A percentile compares a stretch with the other conserved stretches of the same genome.
phyloP scores from a whole-genome alignment of 1,284 basidiomycete species.

The Rugiboletus extremiorientalis region DNA sequence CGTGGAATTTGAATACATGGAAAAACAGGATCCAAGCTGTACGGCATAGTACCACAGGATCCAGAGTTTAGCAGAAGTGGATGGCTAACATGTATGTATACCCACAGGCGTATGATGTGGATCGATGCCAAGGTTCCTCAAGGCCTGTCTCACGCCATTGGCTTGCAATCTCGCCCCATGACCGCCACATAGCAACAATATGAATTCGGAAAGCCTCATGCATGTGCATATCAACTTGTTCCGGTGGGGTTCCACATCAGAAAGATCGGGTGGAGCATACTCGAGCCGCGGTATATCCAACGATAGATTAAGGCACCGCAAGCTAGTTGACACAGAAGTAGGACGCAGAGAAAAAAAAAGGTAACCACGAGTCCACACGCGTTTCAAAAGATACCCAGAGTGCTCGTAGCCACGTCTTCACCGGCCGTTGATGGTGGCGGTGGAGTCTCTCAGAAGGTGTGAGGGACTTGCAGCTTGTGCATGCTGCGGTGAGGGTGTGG shows the following conservation, averaged over 20 bases:
- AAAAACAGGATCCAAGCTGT: not conserved
- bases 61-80: constrained; percentile 6
- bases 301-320: constrained; percentile 26
- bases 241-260: constrained; percentile 4
- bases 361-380: constrained; percentile 14
- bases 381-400: constrained; percentile 8
- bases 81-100: not conserved
- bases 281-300: constrained; percentile 23
- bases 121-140: not conserved
- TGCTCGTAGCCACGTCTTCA: constrained; percentile 28
- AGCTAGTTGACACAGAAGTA: constrained; percentile 15
- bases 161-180: not conserved
- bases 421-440: constrained; percentile 53
- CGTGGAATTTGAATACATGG: not conserved
- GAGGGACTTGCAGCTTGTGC: constrained; percentile 35
- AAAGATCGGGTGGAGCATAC: constrained; percentile 13
- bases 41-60: constrained; percentile 1
- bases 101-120: constrained; percentile 3
- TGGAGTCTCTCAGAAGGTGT: constrained; percentile 56
- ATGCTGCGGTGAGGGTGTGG: constrained; percentile 43
- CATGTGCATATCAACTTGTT: not conserved
- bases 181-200: not conserved
- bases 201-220: constrained; percentile 16
- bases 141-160: constrained; percentile 4
- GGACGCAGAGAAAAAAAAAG: constrained; percentile 3